Evolutionary conservation across 805 yeast genomes (phyloP).

Genomic region (Candida sanyiensis): DNA sequence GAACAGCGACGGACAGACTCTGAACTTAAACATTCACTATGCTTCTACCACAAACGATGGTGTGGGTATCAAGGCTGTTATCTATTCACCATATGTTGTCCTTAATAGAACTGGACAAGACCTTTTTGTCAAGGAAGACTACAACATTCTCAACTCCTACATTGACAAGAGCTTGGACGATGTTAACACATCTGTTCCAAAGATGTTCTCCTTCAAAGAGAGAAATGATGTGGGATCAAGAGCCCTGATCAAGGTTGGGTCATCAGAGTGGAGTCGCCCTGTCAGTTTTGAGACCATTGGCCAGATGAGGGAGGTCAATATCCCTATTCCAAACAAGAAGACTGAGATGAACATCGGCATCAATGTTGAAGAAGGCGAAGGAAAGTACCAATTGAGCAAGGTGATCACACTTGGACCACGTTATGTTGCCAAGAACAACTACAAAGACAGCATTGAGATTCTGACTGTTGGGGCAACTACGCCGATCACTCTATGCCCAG

Average conservation of each 20-base stretch:
- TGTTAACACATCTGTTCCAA: slow-evolving; percentile 43
- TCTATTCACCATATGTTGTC: slow-evolving; percentile 83
- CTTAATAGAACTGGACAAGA: slow-evolving; percentile 74
- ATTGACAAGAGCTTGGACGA: slow-evolving; percentile 29
- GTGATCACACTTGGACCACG: slow-evolving; percentile 80
- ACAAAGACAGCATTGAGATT: slow-evolving; percentile 50
- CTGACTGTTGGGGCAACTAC: slow-evolving; percentile 64
- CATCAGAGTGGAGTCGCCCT: slow-evolving; percentile 66
- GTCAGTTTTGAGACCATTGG: slow-evolving; percentile 89
- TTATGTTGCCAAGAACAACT: slow-evolving; percentile 62
- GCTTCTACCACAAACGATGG: slow-evolving; percentile 42
- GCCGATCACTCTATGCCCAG: slow-evolving; percentile 39
- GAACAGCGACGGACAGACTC: slow-evolving; percentile 58
- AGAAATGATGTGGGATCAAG: slow-evolving; percentile 55
- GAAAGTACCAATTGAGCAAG: slow-evolving; percentile 71
- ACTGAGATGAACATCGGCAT: slow-evolving; percentile 73
- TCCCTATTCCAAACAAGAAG: slow-evolving; percentile 45
- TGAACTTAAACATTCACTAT: slow-evolving; percentile 63
- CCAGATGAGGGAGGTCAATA: slow-evolving; percentile 54
- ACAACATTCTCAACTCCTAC: slow-evolving; percentile 46
- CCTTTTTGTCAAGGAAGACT: slow-evolving; percentile 47
- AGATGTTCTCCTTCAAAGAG: slow-evolving; percentile 78
- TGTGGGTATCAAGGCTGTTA: slow-evolving; percentile 56
- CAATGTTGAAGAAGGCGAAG: slow-evolving; percentile 74
- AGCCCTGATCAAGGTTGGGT: slow-evolving; percentile 59